Conservation (phyloP, 371 early-diverging fungal species). For the Mucor irregularis region DNA sequence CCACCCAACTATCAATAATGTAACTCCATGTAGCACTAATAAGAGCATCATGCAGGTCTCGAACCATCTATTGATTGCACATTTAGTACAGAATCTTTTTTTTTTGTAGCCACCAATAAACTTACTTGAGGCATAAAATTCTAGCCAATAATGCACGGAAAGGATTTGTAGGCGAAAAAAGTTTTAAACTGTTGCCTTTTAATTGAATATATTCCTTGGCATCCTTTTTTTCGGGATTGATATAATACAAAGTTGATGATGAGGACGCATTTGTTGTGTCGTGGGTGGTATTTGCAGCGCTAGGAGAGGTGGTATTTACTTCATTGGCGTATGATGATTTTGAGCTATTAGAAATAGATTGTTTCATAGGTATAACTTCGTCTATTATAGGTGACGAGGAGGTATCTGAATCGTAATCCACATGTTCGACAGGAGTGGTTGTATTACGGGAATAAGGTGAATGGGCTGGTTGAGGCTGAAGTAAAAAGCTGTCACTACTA, state of each 20-base stretch:
- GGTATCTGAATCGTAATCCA: slow-evolving; percentile 5
- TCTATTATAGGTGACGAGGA: slow-evolving; percentile 12
- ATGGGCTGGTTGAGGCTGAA: slow-evolving; percentile 1
- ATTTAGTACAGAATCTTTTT: not conserved
- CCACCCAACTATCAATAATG: slow-evolving; percentile 52
- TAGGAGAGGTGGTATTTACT: no score
- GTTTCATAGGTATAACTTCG: slow-evolving; percentile 30
- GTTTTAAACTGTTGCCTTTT: slow-evolving; percentile 28
- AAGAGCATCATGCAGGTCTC: slow-evolving; percentile 56
- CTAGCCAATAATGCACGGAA: slow-evolving; percentile 26
- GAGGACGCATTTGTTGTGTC: not conserved
- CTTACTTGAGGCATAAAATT: slow-evolving; percentile 38
- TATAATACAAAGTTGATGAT: not conserved
- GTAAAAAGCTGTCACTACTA: not conserved
- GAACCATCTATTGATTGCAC: slow-evolving; percentile 63
- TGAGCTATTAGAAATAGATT: slow-evolving; percentile 7
- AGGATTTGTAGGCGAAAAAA: slow-evolving; percentile 30
- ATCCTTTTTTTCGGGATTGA: slow-evolving; percentile 9
- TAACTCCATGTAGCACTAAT: slow-evolving; percentile 48
- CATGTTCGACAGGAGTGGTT: not conserved
- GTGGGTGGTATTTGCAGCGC: not conserved
- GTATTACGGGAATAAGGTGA: not conserved
- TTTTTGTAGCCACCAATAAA: not conserved
- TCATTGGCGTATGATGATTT: no score
- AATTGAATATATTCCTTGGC: slow-evolving; percentile 11